Conservation (phyloP, 164 flowering plant species). For the Brasenia schreberi region DNA sequence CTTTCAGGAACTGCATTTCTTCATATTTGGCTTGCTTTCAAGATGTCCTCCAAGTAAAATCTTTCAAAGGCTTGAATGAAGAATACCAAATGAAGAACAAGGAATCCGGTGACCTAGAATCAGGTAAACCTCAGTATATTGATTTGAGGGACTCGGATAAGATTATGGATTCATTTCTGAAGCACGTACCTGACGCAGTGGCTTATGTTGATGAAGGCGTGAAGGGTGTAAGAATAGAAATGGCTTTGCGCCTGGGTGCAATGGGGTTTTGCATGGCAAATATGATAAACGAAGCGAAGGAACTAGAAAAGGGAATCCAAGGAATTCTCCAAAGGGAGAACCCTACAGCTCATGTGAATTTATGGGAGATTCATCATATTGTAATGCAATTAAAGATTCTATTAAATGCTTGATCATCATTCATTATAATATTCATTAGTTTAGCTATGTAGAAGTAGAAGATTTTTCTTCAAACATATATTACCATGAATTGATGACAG, state of each 20-base stretch:
- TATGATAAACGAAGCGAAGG: conserved; percentile 34
- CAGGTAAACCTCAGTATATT: neutral
- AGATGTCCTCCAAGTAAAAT: conserved; percentile 35
- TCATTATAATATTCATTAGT: neutral
- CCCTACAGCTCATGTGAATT: neutral
- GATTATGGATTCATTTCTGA: conserved; percentile 23
- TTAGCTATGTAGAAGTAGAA: neutral
- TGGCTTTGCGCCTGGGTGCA: conserved; percentile 32
- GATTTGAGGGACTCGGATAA: conserved; percentile 29
- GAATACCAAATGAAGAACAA: conserved; percentile 14
- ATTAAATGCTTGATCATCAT: neutral
- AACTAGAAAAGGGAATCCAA: conserved; percentile 39
- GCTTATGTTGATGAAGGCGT: conserved; percentile 8
- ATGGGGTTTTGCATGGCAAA: conserved; percentile 52
- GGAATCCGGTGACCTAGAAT: neutral
- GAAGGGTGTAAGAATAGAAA: conserved; percentile 21
- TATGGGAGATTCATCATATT: neutral
- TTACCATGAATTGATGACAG: neutral
- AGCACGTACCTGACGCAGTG: conserved; percentile 24
- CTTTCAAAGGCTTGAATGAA: conserved; percentile 29
- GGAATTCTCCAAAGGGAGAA: conserved; percentile 56
- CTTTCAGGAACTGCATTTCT: neutral
- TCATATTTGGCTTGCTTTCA: conserved; percentile 29
- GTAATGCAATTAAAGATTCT: neutral
- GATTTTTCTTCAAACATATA: neutral